Base-by-base conservation (phyloP, 306 rosid genomes). In the Purshia tridentata region DNA sequence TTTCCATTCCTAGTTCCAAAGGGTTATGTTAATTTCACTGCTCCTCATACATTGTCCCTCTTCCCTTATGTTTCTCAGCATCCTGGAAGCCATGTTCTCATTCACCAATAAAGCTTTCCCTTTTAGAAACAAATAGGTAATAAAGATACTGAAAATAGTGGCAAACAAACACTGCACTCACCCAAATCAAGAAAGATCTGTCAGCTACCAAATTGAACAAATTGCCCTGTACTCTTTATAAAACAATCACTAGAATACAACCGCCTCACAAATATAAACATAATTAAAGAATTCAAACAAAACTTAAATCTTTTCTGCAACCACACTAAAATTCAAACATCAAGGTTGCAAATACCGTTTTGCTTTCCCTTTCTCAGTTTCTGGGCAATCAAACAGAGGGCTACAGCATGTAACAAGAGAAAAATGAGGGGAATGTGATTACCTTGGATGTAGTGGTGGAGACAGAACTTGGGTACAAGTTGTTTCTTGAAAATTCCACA, bases 401-500 rank as follows among this genome's bases (percentile, higher is more conserved):
- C 3, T 12, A 18, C 1, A 64, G n/a, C 37, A 64, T 9, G n/a
- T n/a, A 40, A 16, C 4, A 41, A 42, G 7, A 42, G 8, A 53
- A 54, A 77, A 35, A 16, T 22, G 41, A 48, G 67, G 48, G 8
- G 23, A 52, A 16, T 6, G 60, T n/a, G 44, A 72, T 46, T 74
- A 88, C 98, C 96, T 85, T 77, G 2, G 91, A 81, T 75, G 80
- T 37, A 11, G 53, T 16, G 73, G 59, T 4, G 55, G 75, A 73
- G 69, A 58, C 61, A 77, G 88, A 83, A 75, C 78, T 66, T 3
- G 78, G 73, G 78, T 16, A 72, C 20, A 76, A 60, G 54, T 80
- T 58, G 55, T 68, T 58, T 79, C 84, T 86, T 1, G 90, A 81
- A 77, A 81, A 68, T 64, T 87, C 81, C 10, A 76, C 47, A 4